Evolutionary conservation across 257 asterid genomes (phyloP).

Genomic region (Jasminum sambac): DNA sequence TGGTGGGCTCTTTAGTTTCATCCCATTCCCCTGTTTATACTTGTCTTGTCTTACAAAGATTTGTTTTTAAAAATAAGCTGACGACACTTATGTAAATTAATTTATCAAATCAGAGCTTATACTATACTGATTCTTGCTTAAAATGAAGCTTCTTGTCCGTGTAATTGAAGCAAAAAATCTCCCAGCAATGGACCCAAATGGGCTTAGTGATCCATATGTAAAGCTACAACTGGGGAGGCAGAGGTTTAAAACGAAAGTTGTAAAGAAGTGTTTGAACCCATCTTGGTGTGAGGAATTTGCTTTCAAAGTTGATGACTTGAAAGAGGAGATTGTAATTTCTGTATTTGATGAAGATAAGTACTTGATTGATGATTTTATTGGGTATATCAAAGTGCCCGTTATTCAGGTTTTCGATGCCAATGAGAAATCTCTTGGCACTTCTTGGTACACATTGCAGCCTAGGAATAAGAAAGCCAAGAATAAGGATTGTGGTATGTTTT

Average conservation of each 20-base stretch:
- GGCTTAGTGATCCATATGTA: constrained; percentile 93
- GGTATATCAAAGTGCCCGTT: constrained; percentile 68
- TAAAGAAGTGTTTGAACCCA: constrained; percentile 83
- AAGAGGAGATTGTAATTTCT: constrained; percentile 70
- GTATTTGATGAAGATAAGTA: constrained; percentile 94
- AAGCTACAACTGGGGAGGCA: constrained; percentile 88
- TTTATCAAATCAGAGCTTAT: too few relatives aligned
- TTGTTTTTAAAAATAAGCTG: background rate
- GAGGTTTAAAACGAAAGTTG: constrained; percentile 71
- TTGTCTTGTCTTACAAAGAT: background rate
- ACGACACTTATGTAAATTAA: too few relatives aligned
- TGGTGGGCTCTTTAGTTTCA: constrained; percentile 4
- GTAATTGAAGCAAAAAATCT: constrained; percentile 77
- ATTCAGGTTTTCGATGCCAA: constrained; percentile 67
- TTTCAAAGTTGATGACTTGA: constrained; percentile 79
- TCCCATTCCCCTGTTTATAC: constrained; percentile 25
- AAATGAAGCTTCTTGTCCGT: constrained; percentile 86
- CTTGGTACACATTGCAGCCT: constrained; percentile 87
- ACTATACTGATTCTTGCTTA: background rate
- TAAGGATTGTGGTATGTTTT: constrained; percentile 70
- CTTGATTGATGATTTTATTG: constrained; percentile 90
- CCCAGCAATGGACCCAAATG: constrained; percentile 90
- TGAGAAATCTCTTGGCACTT: constrained; percentile 84
- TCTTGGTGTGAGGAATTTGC: constrained; percentile 94
- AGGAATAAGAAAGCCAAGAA: constrained; percentile 74